Conservation (phyloP, 1,284 basidiomycete genomes). For the Ganoderma lucidum region DNA sequence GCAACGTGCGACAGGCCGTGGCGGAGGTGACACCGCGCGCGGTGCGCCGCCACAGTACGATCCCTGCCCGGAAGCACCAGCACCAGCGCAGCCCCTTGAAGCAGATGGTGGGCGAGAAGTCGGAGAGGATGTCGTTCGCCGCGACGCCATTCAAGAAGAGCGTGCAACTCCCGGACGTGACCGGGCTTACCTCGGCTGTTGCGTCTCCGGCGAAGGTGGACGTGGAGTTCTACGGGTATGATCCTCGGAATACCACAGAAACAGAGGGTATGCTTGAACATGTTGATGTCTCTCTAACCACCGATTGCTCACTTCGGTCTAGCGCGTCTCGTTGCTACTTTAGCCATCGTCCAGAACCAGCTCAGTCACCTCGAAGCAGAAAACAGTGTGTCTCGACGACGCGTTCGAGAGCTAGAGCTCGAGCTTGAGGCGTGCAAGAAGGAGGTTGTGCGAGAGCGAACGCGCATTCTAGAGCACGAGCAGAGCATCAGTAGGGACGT, state of each 20-base stretch:
- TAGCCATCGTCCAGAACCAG: slow-evolving; percentile 70
- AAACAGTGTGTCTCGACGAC: slow-evolving; percentile 78
- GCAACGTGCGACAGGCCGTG: slow-evolving; percentile 26
- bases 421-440: slow-evolving; percentile 82
- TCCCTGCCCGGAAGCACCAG: slow-evolving; percentile 28
- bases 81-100: slow-evolving; percentile 33
- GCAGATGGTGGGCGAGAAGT: slow-evolving; percentile 30
- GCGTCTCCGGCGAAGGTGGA: slow-evolving; percentile 69
- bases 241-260: slow-evolving; percentile 58
- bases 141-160: slow-evolving; percentile 38
- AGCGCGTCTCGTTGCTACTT: slow-evolving; percentile 68
- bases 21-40: slow-evolving; percentile 23
- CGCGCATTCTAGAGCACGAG: slow-evolving; percentile 64
- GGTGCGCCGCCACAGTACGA: slow-evolving; percentile 34
- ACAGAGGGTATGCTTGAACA: slow-evolving; percentile 58
- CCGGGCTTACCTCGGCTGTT: slow-evolving; percentile 78
- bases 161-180: slow-evolving; percentile 78
- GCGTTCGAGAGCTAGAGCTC: slow-evolving; percentile 83
- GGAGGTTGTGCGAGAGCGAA: slow-evolving; percentile 73
- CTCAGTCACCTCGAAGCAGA: slow-evolving; percentile 79
- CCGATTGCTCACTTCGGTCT: neutral
- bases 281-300: neutral
- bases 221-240: slow-evolving; percentile 59
- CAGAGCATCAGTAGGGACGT: slow-evolving; percentile 44
- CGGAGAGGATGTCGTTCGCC: slow-evolving; percentile 16